Evolutionary conservation across 257 asterid species (phyloP).

Genomic region (Nicotiana noctiflora): DNA sequence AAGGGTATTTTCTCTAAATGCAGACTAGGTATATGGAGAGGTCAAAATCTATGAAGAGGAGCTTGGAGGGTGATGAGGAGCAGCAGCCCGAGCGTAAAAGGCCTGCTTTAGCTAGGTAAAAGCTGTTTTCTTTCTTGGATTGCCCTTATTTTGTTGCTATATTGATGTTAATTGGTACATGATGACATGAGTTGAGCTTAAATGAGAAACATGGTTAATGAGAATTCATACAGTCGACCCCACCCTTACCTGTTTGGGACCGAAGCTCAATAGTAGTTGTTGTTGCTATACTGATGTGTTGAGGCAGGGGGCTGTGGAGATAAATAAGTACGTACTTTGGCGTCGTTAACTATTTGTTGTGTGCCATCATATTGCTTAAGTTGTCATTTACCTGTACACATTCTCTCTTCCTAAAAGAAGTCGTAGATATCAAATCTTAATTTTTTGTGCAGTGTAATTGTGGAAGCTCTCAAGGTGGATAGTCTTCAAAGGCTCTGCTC

Average conservation of each 20-base stretch:
- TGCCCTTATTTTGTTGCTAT: background rate
- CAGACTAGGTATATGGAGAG: constrained; percentile 87
- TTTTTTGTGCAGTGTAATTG: constrained; percentile 70
- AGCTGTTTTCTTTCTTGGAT: background rate
- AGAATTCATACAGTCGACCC: no score
- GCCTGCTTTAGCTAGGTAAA: constrained; percentile 53
- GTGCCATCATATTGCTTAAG: background rate
- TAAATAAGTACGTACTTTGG: no score
- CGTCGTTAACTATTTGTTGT: background rate
- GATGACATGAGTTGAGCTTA: no score
- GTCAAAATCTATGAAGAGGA: constrained; percentile 74
- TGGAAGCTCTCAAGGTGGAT: constrained; percentile 93
- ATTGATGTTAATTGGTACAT: background rate
- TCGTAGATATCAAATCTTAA: background rate
- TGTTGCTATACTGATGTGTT: background rate
- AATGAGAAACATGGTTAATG: no score
- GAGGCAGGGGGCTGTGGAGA: no score
- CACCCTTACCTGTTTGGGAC: no score
- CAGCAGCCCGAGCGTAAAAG: constrained; percentile 60
- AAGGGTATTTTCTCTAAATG: constrained; percentile 40
- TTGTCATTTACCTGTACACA: background rate
- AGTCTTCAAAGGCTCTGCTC: constrained; percentile 97
- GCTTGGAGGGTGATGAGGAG: constrained; percentile 59
- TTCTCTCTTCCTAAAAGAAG: background rate
- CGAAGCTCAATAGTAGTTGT: no score